Evolutionary conservation across 2,329 filamentous ascomycete species (phyloP), one percentile per base, ranked within the genome.

Genomic region (Gnomoniopsis sp.): DNA sequence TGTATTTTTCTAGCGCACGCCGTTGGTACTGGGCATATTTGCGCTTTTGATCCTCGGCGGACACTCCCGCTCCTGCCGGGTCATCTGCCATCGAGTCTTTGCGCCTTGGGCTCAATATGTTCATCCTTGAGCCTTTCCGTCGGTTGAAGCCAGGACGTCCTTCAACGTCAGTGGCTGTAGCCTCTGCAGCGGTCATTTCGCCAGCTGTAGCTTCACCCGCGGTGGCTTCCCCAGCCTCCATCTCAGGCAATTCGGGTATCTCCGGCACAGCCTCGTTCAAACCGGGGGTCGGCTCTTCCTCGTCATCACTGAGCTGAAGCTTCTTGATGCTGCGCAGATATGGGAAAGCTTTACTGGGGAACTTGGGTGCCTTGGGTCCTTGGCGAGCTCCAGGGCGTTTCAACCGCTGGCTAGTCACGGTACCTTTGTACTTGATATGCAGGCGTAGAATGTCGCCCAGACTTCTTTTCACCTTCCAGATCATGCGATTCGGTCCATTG

Each of bases 401-500:
- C 65, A 60, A 26, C 19, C 90, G 91, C 64, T 96, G 90, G 61
- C 91, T 93, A 61, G 89, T 87, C 59, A 90, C 84, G 60, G 93
- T 88, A 55, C 96, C 80, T 71, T 95, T 96, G 81, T 98, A 99
- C 66, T 96, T 93, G 68, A 92, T 80, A 74, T 99, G 95, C 38
- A 99, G 79, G 67, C 97, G 96, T 66, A 91, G 86, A 66, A 99
- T 96, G 70, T 99, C 95, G 66, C 86, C 83, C 43, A 98, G 83
- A 11, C 91, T 93, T 55, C 95, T 85, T 67, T 91, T 87, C 59
- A 99, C 90, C 19, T 90, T 88, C 95, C 95, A 99, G 69, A 90
- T 91, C 96, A 99, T 98, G 58, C 95, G 85, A 56, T 93, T 97
- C 57, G 95, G 85, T 0, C 95, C 96, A 70, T 90, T 98, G 15